These are phyloP conservation scores for Podospora appendiculata DNA, from an alignment of 495 filamentous ascomycete species.

Conservation along the genomic window DNA sequence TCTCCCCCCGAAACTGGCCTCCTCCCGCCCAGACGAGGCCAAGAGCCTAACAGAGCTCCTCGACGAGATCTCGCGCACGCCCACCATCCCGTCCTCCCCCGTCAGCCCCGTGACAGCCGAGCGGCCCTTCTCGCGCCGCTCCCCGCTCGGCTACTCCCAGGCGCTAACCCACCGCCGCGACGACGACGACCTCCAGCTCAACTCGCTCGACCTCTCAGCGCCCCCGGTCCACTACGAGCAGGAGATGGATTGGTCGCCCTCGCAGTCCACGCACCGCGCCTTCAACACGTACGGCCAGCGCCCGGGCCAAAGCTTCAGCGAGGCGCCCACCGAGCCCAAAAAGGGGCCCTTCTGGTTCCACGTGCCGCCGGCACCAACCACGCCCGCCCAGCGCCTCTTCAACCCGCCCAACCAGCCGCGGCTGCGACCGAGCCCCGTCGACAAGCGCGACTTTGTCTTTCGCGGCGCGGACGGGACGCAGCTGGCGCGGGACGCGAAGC, in stretches of 20 bases:
- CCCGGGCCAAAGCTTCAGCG: slow-evolving; percentile 49
- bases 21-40: slow-evolving; percentile 8
- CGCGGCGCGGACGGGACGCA: neutral
- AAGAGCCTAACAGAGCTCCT: slow-evolving; percentile 33
- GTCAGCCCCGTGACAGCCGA: slow-evolving; percentile 4
- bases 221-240: slow-evolving; percentile 29
- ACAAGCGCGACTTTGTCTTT: slow-evolving; percentile 11
- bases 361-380: slow-evolving; percentile 57
- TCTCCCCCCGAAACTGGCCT: neutral
- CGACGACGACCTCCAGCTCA: slow-evolving; percentile 4
- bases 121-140: neutral
- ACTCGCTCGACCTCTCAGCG: slow-evolving; percentile 8
- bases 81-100: slow-evolving; percentile 29
- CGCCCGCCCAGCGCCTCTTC: slow-evolving; percentile 54
- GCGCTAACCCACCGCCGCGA: neutral
- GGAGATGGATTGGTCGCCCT: slow-evolving; percentile 81
- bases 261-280: slow-evolving; percentile 42
- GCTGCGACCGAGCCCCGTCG: slow-evolving; percentile 33
- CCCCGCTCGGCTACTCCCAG: neutral
- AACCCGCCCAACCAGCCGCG: slow-evolving; percentile 49
- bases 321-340: slow-evolving; percentile 36
- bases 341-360: slow-evolving; percentile 45
- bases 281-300: slow-evolving; percentile 37
- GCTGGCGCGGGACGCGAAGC: neutral
- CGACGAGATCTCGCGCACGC: slow-evolving; percentile 31